These are phyloP conservation scores for Agrocybe pediades DNA, from an alignment of 768 basidiomycete genomes.

Conservation along the genomic window DNA sequence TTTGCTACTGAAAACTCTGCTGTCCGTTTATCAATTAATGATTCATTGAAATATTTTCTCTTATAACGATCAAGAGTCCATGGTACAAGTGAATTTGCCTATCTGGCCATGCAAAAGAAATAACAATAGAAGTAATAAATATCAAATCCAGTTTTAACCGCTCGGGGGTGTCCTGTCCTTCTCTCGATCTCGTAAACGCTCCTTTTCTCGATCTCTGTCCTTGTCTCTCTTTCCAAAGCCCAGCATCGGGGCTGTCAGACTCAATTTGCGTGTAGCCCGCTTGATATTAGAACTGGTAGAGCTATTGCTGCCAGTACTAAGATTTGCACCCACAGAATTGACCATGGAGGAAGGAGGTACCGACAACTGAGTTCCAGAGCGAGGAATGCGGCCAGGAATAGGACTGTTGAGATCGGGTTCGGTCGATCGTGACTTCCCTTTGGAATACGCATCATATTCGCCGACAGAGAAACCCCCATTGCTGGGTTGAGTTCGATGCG, in stretches of 20 bases:
- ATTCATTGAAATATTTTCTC: no score
- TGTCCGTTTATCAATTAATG: no score
- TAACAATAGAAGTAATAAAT: slow-evolving; percentile 10
- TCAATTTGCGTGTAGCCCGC: slow-evolving; percentile 64
- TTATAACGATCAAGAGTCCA: background rate
- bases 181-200: slow-evolving; percentile 14
- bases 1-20: no score
- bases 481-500: slow-evolving; percentile 15
- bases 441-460: slow-evolving; percentile 9
- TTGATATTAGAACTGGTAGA: slow-evolving; percentile 20
- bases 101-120: slow-evolving; percentile 10
- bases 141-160: slow-evolving; percentile 17
- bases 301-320: slow-evolving; percentile 20
- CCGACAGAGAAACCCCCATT: slow-evolving; percentile 15
- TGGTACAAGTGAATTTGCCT: slow-evolving; percentile 1
- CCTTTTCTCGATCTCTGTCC: slow-evolving; percentile 41
- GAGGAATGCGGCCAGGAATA: background rate
- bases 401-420: slow-evolving; percentile 2
- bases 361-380: background rate
- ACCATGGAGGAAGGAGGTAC: slow-evolving; percentile 21
- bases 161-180: slow-evolving; percentile 19
- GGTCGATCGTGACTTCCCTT: slow-evolving; percentile 13
- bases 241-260: slow-evolving; percentile 63
- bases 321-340: slow-evolving; percentile 20
- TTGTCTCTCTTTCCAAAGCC: slow-evolving; percentile 58